A percentile compares a stretch with the other conserved stretches of the same genome.
Conservation (phyloP, 2,329 filamentous ascomycete species). For the Botrytis sinoallii region DNA sequence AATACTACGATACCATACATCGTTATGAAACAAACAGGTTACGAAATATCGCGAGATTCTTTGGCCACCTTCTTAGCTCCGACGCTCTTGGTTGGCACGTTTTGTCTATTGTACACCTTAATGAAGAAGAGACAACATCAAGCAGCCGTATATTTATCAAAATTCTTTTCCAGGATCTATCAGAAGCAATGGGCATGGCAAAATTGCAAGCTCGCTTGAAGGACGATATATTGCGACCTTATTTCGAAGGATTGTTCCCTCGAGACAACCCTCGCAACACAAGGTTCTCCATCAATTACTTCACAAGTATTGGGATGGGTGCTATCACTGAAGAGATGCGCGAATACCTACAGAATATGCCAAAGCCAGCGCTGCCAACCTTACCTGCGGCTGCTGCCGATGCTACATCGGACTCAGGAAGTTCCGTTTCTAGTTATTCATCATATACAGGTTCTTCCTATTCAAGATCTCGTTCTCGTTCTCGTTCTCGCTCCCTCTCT, state of each 20-base stretch:
- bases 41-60: conserved; percentile 92
- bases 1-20: conserved; percentile 97
- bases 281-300: conserved; percentile 98
- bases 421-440: conserved; percentile 71
- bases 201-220: conserved; percentile 73
- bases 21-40: conserved; percentile 94
- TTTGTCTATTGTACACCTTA: conserved; percentile 79
- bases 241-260: conserved; percentile 84
- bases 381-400: conserved; percentile 53
- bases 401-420: conserved; percentile 59
- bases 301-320: conserved; percentile 97
- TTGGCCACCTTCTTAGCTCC: conserved; percentile 83
- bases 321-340: conserved; percentile 92
- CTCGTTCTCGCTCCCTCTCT: conserved; percentile 22
- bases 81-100: conserved; percentile 94
- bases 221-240: conserved; percentile 74
- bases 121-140: conserved; percentile 94
- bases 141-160: conserved; percentile 98
- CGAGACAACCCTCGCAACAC: conserved; percentile 85
- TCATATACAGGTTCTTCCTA: conserved; percentile 66
- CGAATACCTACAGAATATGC: conserved; percentile 83
- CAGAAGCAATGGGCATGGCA: conserved; percentile 80
- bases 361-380: conserved; percentile 75
- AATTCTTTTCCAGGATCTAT: conserved; percentile 90
- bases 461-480: conserved; percentile 41